These are phyloP conservation scores for Melaleuca alternifolia DNA, from an alignment of 345 rosid species.

Conservation along the genomic window DNA sequence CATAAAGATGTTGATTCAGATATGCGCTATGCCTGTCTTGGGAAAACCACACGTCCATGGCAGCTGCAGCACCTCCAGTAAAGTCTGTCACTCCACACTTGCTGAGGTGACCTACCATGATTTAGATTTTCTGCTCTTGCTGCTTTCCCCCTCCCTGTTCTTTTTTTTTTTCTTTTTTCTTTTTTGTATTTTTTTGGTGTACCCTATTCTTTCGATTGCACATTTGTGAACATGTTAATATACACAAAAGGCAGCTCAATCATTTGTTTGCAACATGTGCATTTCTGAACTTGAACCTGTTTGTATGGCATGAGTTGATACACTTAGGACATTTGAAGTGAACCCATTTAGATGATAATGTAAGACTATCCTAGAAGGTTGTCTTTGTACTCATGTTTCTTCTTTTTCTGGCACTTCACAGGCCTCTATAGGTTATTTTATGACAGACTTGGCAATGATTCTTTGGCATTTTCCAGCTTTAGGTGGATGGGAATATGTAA, in stretches of 20 bases:
- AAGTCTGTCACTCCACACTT: background rate
- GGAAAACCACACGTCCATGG: background rate
- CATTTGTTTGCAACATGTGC: background rate
- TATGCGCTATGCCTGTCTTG: background rate
- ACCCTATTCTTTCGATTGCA: background rate
- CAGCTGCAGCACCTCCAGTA: background rate
- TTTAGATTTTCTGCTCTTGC: background rate
- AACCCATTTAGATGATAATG: background rate
- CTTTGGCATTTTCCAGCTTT: slow-evolving; percentile 64
- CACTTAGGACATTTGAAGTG: background rate
- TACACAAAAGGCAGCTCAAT: background rate
- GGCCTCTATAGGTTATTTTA: slow-evolving; percentile 76
- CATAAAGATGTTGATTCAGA: background rate
- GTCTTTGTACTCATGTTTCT: background rate
- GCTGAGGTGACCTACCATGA: background rate
- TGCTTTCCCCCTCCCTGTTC: background rate
- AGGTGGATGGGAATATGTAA: slow-evolving; percentile 80
- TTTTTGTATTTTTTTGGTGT: background rate
- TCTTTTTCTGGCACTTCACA: slow-evolving; percentile 6
- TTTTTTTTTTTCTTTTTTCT: background rate
- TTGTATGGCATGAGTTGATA: background rate
- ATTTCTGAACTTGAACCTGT: background rate
- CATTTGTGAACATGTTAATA: background rate
- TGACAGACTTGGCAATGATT: slow-evolving; percentile 70
- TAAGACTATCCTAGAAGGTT: background rate